Conservation (phyloP, 768 basidiomycete genomes). For the Cystobasidiopsis lactophilus region DNA sequence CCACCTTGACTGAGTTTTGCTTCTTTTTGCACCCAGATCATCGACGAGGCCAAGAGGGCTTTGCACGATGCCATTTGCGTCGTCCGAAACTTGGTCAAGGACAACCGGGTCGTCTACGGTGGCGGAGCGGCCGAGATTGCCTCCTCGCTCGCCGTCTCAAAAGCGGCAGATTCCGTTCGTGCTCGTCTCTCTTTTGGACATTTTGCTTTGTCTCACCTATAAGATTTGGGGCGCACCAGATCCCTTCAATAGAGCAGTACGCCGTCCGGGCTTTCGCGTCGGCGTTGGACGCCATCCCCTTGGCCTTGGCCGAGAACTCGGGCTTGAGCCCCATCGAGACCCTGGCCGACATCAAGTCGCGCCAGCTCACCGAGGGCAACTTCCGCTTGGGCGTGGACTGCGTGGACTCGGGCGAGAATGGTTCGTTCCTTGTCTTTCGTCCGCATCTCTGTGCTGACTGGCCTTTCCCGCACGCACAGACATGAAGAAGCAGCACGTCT, state of each 20-base stretch:
- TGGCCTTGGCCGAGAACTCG: slow-evolving; percentile 94
- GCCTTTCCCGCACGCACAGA: slow-evolving; percentile 32
- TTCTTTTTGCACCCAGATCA: slow-evolving; percentile 39
- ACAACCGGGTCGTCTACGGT: slow-evolving; percentile 93
- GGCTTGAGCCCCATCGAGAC: slow-evolving; percentile 91
- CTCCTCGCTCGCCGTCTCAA: slow-evolving; percentile 72
- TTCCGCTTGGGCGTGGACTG: slow-evolving; percentile 84
- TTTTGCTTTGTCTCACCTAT: not conserved
- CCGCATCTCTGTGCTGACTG: not conserved
- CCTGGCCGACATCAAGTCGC: slow-evolving; percentile 79
- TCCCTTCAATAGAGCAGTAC: slow-evolving; percentile 94
- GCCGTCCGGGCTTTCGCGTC: slow-evolving; percentile 98
- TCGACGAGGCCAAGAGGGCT: slow-evolving; percentile 95
- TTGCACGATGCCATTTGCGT: slow-evolving; percentile 94
- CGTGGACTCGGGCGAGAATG: slow-evolving; percentile 59
- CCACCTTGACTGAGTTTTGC: not conserved
- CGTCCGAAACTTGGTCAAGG: slow-evolving; percentile 80
- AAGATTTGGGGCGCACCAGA: too few relatives aligned
- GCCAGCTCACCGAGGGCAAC: slow-evolving; percentile 68
- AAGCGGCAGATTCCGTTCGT: slow-evolving; percentile 75
- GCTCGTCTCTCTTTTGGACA: too few relatives aligned
- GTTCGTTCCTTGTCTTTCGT: slow-evolving; percentile 28
- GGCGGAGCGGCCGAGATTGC: slow-evolving; percentile 96
- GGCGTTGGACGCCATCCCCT: slow-evolving; percentile 79
- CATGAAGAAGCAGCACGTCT: slow-evolving; percentile 93